Evolutionary conservation across 1,284 basidiomycete genomes (phyloP), one percentile per base, ranked within the genome.

Genomic region (Thecaphora thlaspeos): DNA sequence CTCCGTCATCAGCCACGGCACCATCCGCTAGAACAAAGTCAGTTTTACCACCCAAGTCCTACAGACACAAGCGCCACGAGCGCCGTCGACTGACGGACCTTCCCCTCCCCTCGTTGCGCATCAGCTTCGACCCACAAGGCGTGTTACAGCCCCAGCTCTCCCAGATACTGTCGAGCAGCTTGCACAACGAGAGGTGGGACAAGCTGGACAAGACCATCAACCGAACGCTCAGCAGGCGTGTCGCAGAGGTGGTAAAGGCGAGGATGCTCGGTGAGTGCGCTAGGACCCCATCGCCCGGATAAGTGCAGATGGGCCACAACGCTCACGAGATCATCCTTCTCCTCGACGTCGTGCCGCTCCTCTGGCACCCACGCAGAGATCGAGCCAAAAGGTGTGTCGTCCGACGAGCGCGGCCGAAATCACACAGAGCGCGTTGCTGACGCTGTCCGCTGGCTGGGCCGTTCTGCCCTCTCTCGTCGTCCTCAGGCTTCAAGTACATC

Each of bases 401-500:
- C 26, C 26, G 26, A n/a, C n/a, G n/a, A n/a, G n/a, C n/a, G n/a
- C n/a, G n/a, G n/a, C n/a, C n/a, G n/a, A n/a, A n/a, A n/a, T n/a
- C n/a, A n/a, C n/a, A n/a, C n/a, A n/a, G n/a, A n/a, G n/a, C n/a
- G n/a, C n/a, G n/a, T n/a, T n/a, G n/a, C n/a, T n/a, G n/a, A n/a
- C n/a, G n/a, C n/a, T n/a, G n/a, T n/a, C n/a, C n/a, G n/a, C n/a
- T n/a, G n/a, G n/a, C n/a, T n/a, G n/a, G n/a, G n/a, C n/a, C n/a
- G n/a, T n/a, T n/a, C n/a, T 11, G 26, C 26, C 26, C 26, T 28
- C 7, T 28, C 26, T 28, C 26, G 7, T 28, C n/a, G n/a, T n/a
- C n/a, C 21, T 36, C 53, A 56, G 64, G 61, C 26, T 71, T 71
- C 66, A 69, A 69, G 43, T 71, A 56, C 32, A 61, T 71, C 14